Evolutionary conservation across 2,329 filamentous ascomycete species (phyloP).

Genomic region (Nemania diffusa): DNA sequence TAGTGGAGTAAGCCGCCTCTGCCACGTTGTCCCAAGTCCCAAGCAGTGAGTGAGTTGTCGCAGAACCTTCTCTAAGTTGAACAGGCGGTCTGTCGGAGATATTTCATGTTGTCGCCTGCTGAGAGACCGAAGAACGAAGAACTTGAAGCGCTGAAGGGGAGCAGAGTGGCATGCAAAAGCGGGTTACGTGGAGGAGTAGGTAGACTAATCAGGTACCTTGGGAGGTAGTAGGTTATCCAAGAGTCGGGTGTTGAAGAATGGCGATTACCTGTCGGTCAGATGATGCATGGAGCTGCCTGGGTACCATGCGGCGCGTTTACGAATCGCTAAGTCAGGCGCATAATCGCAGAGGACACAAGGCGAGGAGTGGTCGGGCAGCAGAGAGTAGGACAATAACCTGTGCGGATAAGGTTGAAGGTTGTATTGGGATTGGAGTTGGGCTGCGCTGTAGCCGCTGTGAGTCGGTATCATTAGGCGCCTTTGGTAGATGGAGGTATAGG

Average conservation of each 20-base stretch:
- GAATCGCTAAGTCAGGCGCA: conserved; percentile 37
- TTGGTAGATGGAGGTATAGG: neutral
- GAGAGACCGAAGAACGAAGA: neutral
- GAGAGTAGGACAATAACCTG: conserved; percentile 13
- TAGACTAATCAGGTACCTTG: neutral
- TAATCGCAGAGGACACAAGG: conserved; percentile 35
- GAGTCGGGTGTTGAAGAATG: conserved; percentile 26
- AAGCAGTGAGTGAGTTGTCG: neutral
- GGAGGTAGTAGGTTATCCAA: conserved; percentile 8
- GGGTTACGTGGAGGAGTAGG: conserved; percentile 29
- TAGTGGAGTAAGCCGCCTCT: conserved; percentile 9
- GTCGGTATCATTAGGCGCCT: conserved; percentile 35
- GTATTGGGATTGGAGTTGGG: conserved; percentile 38
- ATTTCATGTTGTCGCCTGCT: conserved; percentile 10
- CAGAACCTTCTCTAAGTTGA: conserved; percentile 7
- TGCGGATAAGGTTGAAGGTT: conserved; percentile 31
- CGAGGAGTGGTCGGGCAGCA: conserved; percentile 31
- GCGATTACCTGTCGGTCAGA: conserved; percentile 32
- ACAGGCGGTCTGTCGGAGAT: conserved; percentile 10
- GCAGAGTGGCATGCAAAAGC: conserved; percentile 28
- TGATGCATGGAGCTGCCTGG: conserved; percentile 37
- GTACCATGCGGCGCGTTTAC: conserved; percentile 42
- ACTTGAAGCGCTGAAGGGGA: neutral
- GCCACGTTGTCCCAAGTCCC: conserved; percentile 10
- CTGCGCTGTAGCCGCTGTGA: conserved; percentile 34